These are phyloP conservation scores for Umbelopsis sp. DNA, from an alignment of 371 early-diverging fungal species.

Conservation along the genomic window DNA sequence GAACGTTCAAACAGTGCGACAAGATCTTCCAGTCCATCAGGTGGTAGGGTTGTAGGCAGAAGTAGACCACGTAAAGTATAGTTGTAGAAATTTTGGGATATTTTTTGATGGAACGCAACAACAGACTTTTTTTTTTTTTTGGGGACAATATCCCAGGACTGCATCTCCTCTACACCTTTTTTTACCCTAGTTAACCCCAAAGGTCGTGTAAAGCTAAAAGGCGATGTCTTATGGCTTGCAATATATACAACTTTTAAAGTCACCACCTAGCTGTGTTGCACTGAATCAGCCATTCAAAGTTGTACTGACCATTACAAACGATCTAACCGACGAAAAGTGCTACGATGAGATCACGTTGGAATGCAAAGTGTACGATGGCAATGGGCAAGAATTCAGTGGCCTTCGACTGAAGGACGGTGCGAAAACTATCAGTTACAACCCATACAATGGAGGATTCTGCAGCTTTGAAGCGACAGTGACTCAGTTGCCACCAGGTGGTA, in stretches of 20 bases:
- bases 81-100: background rate
- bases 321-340: conserved; percentile 45
- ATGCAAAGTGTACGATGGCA: conserved; percentile 3
- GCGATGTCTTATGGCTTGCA: conserved; percentile 20
- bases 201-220: no score
- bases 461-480: conserved; percentile 12
- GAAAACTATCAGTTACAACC: background rate
- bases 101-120: background rate
- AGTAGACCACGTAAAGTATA: conserved; percentile 11
- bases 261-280: conserved; percentile 35
- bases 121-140: no score
- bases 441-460: conserved; percentile 18
- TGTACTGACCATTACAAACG: conserved; percentile 51
- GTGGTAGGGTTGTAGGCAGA: conserved; percentile 3
- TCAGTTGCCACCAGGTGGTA: conserved; percentile 9
- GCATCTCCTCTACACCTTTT: no score
- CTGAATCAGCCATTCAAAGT: conserved; percentile 42
- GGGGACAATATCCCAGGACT: no score
- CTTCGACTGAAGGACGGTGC: background rate
- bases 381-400: conserved; percentile 7
- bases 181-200: no score
- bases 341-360: conserved; percentile 7
- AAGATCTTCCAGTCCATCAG: conserved; percentile 7
- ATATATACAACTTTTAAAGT: conserved; percentile 48
- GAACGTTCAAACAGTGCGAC: background rate